Conservation (phyloP, 75 land plant genomes). For the Cryptomeria japonica region DNA sequence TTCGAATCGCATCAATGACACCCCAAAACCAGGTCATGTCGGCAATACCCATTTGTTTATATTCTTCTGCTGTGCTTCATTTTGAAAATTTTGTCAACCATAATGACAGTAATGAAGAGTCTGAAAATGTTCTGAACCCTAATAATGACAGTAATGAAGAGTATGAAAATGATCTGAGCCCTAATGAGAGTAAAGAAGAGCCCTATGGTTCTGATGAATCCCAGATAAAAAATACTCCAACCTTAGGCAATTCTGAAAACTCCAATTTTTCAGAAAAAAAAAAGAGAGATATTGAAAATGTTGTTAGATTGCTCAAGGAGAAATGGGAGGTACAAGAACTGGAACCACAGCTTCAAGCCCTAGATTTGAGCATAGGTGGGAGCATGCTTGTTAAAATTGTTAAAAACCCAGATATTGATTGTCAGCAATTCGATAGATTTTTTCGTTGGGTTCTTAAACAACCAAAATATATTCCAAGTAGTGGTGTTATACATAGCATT, state of each 20-base stretch:
- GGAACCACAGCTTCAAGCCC: constrained; percentile 23
- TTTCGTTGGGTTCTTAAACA: constrained; percentile 35
- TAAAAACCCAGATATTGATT: constrained; percentile 24
- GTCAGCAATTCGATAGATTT: constrained; percentile 35
- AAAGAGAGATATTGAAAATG: neutral
- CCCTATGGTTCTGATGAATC: neutral
- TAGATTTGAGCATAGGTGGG: constrained; percentile 35
- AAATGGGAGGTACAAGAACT: constrained; percentile 34
- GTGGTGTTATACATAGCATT: constrained; percentile 21
- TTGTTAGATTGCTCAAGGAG: constrained; percentile 22
- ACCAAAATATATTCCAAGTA: constrained; percentile 10
- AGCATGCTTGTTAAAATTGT: constrained; percentile 39
- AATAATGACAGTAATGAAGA: too few relatives aligned
- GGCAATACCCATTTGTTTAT: neutral
- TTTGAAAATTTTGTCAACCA: neutral
- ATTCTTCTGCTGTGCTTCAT: neutral
- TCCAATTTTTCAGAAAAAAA: neutral
- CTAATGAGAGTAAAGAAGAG: neutral
- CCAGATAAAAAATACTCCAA: neutral
- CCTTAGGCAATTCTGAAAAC: neutral
- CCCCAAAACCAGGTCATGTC: neutral
- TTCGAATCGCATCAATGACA: neutral
- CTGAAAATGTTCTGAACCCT: too few relatives aligned
- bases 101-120: neutral
- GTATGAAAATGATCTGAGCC: neutral